Base-by-base conservation (phyloP, 23 red algal species). In the Chondrus crispus region DNA sequence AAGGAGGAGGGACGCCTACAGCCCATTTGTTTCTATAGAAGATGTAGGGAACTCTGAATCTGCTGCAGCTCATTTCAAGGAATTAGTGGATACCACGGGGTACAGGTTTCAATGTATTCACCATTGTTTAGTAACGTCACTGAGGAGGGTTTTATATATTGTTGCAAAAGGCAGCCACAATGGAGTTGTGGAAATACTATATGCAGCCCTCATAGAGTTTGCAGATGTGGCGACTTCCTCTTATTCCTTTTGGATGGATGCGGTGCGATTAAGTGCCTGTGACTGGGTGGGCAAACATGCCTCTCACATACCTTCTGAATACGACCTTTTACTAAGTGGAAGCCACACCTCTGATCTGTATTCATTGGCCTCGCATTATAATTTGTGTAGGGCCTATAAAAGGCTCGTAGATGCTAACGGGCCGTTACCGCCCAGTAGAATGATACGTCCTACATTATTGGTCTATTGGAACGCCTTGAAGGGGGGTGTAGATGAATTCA, bases 401-500 rank as follows among this genome's bases (percentile, higher is more conserved):
- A 48, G 2, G 2, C 22, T 48, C 10, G 39, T 38, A 28, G 26
- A 13, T 33, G 8, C 39, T 11, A 48, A 78, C 2, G 73, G 73
- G 7, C 6, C 73, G 2, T 22, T 78, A 3, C 44, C 73, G 9
- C 73, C 39, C 4, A 8, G 37, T 3, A 3, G 39, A 6, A 78
- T 78, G 73, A 78, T 78, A 11, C 5, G 73, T 5, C 73, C 36
- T 9, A 48, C 73, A 47, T 42, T 28, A 45, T 78, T 78, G 73
- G 73, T 46, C 12, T 78, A 44, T 32, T 78, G 73, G 73, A 78
- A 78, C 11, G 26, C 20, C 5, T 3, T 78, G 38, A 78, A 78
- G 46, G 73, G 73, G 32, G 73, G 38, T 7, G 73, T 78, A 13
- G 73, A 78, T 22, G 73, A 78, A 22, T 78, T 78, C 29, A 78